Conservation (phyloP, 2,329 filamentous ascomycete genomes). For the Cladosporium cucumerinum region DNA sequence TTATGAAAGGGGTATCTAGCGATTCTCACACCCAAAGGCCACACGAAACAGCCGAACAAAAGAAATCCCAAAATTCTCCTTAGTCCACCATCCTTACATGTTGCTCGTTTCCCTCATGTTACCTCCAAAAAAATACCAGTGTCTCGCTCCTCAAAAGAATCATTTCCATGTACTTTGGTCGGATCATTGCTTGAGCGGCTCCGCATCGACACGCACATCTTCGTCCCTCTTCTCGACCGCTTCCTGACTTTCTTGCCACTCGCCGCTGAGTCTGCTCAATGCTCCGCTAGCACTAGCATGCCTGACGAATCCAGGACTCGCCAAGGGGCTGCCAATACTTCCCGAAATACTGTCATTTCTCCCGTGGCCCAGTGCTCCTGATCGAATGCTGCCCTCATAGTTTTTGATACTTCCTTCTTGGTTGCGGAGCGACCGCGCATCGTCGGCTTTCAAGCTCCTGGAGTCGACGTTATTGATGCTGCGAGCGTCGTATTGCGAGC, state of each 20-base stretch:
- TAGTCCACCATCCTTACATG: neutral
- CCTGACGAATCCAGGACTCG: conserved; percentile 43
- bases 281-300: conserved; percentile 23
- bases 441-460: conserved; percentile 32
- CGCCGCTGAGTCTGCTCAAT: conserved; percentile 25
- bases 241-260: conserved; percentile 22
- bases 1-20: conserved; percentile 3
- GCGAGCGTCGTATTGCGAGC: conserved; percentile 19
- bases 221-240: neutral
- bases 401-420: conserved; percentile 67
- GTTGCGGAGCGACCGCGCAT: conserved; percentile 36
- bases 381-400: conserved; percentile 76
- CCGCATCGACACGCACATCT: neutral
- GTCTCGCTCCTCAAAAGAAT: neutral
- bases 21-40: neutral
- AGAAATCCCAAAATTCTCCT: neutral
- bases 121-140: neutral
- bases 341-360: conserved; percentile 79
- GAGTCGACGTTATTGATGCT: conserved; percentile 22
- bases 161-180: neutral
- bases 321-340: conserved; percentile 67
- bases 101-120: neutral
- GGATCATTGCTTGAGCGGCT: neutral
- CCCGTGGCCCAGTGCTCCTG: conserved; percentile 71
- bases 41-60: neutral